Base-by-base conservation (phyloP, 169 alveolate species). In the Condylostoma magnum region DNA sequence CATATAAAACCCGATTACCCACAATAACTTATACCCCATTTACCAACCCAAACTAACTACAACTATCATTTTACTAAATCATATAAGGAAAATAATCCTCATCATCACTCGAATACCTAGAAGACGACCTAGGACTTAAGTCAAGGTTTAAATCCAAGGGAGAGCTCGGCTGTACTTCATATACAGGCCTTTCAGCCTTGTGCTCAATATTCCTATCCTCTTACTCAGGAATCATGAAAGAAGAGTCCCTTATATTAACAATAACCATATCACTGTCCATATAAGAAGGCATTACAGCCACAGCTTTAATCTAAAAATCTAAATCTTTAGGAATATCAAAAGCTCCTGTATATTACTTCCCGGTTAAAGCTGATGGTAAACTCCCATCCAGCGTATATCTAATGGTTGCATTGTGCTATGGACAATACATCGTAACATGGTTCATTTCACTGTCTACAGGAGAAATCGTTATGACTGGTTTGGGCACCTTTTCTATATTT, bases 111-210 rank as follows among this genome's bases (percentile, higher is more conserved):
- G 67, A 55, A 15, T 8, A 12, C 6, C 52, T 10, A 25, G 67
- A 55, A 18, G 50, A 25, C 6, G 67, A 15, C 18, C 48, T 6
- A 55, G 67, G 67, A 6, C 50, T 27, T 8, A 55, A 25, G 10
- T 50, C 58, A 18, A 55, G 41, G 6, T 48, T 48, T 18, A 55
- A 55, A 18, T 10, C 48, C 51, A 55, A 55, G 8, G 46, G 67
- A 6, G 15, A 37, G 12, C 48, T 55, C 8, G 20, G 12, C 30
- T 37, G 8, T 27, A 55, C 67, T 6, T 27, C 6, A 55, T 55
- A 46, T 10, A 18, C 67, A 55, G 67, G 67, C 8, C 67, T 15
- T 48, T 55, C 67, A 8, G 67, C 67, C 48, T 27, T 25, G 22
- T 55, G 67, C 27, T 55, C 67, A 5, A 55, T n/a, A n/a, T n/a